Base-by-base conservation (phyloP, 2,329 filamentous ascomycete genomes). In the Chrysoporthe cubensis region DNA sequence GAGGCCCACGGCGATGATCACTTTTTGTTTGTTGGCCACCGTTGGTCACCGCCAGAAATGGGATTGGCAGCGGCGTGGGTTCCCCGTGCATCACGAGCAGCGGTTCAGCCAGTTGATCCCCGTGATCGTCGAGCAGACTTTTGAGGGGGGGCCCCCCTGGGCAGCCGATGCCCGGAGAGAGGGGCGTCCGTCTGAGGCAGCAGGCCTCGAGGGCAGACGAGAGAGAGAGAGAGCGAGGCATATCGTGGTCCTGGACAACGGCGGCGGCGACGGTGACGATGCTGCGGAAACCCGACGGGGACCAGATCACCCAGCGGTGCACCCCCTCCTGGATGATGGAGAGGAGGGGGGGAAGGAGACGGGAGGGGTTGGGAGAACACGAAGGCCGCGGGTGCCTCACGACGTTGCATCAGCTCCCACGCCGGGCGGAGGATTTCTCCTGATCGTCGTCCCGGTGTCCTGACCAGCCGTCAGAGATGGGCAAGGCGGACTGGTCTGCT, bases 61-160 rank as follows among this genome's bases (percentile, higher is more conserved):
- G 37, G 40, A 43, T 21, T 42, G 57, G 40, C 57, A n/a, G 32
- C 37, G 56, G 56, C 56, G 37, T 42, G 56, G 56, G 34, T 58
- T 42, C 57, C 42, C 57, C 37, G 37, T n/a, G 57, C 57, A 59
- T 59, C 57, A 59, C 57, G 57, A 59, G 57, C 57, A 42, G 37
- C 57, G 57, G 16, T 44, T 59, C 42, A 43, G 46, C 21, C 32
- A 43, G 26, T 43, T 37, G 43, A 62, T 62, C 59, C 59, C 44
- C 59, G 32, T 37, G 43, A 62, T 62, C 43, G 44, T 50, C 60
- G 34, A 21, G 60, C 60, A 62, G 60, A 62, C 32, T 62, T 62
- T 62, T 32, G 32, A 18, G 21, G 32, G 34, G 21, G 13, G 48
- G 48, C 9, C 48, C 48, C 48, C 14, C 50, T 54, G 26, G 50